A percentile compares a stretch with the other conserved stretches of the same genome.
Evolutionary conservation across 2,329 filamentous ascomycete species (phyloP).

Genomic region (Xylaria sp.): DNA sequence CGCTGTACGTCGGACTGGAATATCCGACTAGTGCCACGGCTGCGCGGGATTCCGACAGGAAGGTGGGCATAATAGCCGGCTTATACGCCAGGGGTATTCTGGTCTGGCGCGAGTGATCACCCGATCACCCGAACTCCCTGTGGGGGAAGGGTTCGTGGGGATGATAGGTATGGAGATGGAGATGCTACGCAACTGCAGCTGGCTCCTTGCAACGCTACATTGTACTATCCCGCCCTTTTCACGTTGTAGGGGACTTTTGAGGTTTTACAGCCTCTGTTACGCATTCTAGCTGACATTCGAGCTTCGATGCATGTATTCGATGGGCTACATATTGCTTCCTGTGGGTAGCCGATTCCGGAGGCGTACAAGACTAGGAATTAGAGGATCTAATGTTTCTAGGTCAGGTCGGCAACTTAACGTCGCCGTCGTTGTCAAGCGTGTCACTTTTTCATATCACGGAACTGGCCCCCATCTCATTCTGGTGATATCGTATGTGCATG

Average conservation of each 20-base stretch:
- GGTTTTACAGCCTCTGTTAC: neutral
- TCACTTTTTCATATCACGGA: neutral
- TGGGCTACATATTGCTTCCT: neutral
- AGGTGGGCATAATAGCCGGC: slow-evolving; percentile 52
- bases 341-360: neutral
- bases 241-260: neutral
- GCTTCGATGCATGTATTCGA: neutral
- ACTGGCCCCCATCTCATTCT: neutral
- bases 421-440: neutral
- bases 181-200: neutral
- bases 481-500: slow-evolving; percentile 33
- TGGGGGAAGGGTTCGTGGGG: neutral
- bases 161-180: neutral
- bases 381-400: neutral
- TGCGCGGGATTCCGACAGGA: slow-evolving; percentile 46
- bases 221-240: neutral
- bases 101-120: slow-evolving; percentile 44
- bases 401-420: no score
- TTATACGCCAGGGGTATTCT: slow-evolving; percentile 54
- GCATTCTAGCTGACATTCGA: neutral
- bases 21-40: slow-evolving; percentile 53
- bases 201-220: neutral
- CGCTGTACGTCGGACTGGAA: slow-evolving; percentile 50
- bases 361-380: neutral
- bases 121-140: neutral